Evolutionary conservation across 805 yeast genomes (phyloP), one percentile per base, ranked within the genome.

Genomic region (Saccharomyces jurei): DNA sequence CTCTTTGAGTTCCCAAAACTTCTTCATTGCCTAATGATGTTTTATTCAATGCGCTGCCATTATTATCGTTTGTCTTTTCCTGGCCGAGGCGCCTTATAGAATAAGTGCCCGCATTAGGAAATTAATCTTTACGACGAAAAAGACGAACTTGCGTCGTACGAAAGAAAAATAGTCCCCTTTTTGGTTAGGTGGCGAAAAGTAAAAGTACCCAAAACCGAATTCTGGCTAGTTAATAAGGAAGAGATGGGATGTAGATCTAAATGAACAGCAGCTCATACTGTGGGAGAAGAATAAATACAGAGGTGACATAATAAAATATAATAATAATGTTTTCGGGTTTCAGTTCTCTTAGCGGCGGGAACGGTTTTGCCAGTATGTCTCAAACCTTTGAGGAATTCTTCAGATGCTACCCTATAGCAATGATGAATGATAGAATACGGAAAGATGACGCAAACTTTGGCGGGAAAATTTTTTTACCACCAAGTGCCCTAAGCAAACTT

Each of bases 381-480:
- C 77, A 73, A 54, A 68, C 64, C 41, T 94, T 90, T 72, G 90
- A 87, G 62, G 97, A 90, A 59, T 87, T 80, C 70, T 94, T 89
- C 74, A 79, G 99, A 64, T 86, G 96, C 66, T 94, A 90, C 68
- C 97, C 99, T 2, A 81, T 92, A 31, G 77, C 86, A 1, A 87
- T 87, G 89, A 87, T 92, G 95, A 85, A 90, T 13, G 96, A 84
- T 67, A 63, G 78, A 62, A 77, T 77, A 56, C 71, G 90, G 58
- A 80, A 86, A 69, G 88, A 85, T 55, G 88, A 81, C 57, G 85
- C 95, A 51, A 90, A 94, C 65, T 92, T 73, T 71, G 98, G 99
- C 11, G 99, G 99, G 58, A 94, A 94, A 74, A 89, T 94, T 53
- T 90, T 92, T 58, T 70, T 94, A 50, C 99, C 99, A 4, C 94